Conservation (phyloP, 345 rosid genomes). For the Brassica cretica region DNA sequence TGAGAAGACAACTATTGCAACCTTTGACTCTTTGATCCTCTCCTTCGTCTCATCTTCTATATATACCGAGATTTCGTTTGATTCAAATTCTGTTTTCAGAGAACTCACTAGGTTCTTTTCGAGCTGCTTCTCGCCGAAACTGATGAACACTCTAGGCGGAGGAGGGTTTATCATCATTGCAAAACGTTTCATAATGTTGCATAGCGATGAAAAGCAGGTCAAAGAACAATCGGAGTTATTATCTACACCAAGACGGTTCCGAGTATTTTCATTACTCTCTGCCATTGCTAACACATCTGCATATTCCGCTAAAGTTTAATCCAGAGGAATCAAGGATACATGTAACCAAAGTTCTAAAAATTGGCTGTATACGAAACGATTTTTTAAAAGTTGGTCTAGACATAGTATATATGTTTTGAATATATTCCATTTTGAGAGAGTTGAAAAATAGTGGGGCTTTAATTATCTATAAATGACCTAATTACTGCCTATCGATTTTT, state of each 20-base stretch:
- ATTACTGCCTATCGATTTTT: too few relatives aligned
- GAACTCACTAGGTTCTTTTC: not conserved
- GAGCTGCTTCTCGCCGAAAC: constrained; percentile 11
- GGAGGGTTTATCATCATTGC: not conserved
- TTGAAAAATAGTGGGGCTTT: too few relatives aligned
- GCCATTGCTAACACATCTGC: not conserved
- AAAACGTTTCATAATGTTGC: not conserved
- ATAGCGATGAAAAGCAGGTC: not conserved
- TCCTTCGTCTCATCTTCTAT: not conserved
- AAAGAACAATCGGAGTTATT: not conserved
- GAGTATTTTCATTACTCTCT: constrained; percentile 24
- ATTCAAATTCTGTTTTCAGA: not conserved
- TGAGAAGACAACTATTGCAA: constrained; percentile 20
- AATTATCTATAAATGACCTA: too few relatives aligned
- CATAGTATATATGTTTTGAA: too few relatives aligned
- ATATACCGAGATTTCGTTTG: not conserved
- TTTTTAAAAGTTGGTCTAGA: too few relatives aligned
- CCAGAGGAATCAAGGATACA: not conserved
- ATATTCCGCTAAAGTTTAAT: not conserved
- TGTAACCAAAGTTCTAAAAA: too few relatives aligned
- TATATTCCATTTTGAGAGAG: too few relatives aligned
- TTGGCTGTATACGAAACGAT: too few relatives aligned
- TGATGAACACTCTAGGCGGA: constrained; percentile 6
- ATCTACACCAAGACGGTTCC: not conserved
- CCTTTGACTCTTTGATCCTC: not conserved